These are phyloP conservation scores for Saccharomyces hybrid DNA, from an alignment of 1,139 yeast species.

Conservation along the genomic window DNA sequence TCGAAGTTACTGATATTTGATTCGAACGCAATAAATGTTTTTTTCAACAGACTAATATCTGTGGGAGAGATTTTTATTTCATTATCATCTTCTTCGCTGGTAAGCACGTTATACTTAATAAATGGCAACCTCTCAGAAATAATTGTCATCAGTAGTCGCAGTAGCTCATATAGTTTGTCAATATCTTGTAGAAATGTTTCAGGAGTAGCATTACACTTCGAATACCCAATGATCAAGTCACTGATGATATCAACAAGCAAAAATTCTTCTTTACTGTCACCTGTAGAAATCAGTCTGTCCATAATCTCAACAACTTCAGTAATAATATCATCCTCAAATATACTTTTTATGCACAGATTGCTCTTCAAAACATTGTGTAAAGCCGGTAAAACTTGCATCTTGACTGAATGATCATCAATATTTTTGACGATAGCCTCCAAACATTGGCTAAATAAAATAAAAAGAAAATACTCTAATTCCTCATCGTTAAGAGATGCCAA, in stretches of 20 bases:
- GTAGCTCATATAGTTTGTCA: constrained; percentile 73
- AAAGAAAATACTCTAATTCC: constrained; percentile 68
- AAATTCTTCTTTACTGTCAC: constrained; percentile 45
- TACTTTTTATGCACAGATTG: constrained; percentile 48
- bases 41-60: constrained; percentile 43
- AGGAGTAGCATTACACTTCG: constrained; percentile 27
- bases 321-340: constrained; percentile 64
- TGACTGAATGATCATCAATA: constrained; percentile 17
- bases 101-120: constrained; percentile 38
- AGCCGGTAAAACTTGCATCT: constrained; percentile 44
- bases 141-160: constrained; percentile 65
- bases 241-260: constrained; percentile 51
- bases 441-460: constrained; percentile 78
- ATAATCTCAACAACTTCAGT: constrained; percentile 69
- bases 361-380: constrained; percentile 52
- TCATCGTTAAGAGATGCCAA: constrained; percentile 36
- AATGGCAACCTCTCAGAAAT: constrained; percentile 56
- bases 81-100: constrained; percentile 28
- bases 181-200: constrained; percentile 44
- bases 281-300: constrained; percentile 63
- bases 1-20: constrained; percentile 61
- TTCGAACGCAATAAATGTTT: constrained; percentile 48
- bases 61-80: constrained; percentile 19
- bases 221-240: constrained; percentile 36
- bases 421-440: constrained; percentile 58